Percentiles rank a stretch among this genome's conserved stretches.
Conservation (phyloP, 345 rosid species). For the Moricandia moricandioides region DNA sequence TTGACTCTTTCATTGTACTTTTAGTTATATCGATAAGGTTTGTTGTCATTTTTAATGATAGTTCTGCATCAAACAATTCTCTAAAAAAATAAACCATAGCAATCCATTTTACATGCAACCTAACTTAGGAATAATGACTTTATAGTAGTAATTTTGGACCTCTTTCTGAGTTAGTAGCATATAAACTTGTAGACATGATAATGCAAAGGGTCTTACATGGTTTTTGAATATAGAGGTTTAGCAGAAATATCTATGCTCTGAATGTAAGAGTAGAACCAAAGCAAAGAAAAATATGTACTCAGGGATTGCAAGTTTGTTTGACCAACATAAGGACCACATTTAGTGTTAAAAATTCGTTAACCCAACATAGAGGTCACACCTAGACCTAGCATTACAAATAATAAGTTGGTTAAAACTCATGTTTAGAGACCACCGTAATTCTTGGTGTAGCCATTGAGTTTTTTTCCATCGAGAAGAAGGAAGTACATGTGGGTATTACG, state of each 20-base stretch:
- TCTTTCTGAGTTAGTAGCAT: background rate
- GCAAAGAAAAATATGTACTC: no score
- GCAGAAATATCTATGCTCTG: no score
- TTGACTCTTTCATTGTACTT: background rate
- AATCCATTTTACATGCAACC: background rate
- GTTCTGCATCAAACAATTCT: background rate
- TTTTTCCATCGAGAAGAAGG: background rate
- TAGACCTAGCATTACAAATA: background rate
- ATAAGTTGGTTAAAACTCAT: background rate
- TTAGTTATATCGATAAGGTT: no score
- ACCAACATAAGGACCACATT: background rate
- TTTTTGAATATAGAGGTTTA: background rate
- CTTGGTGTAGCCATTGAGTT: background rate
- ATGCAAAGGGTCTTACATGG: background rate
- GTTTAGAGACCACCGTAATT: background rate
- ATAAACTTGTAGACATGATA: background rate
- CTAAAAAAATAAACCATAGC: background rate
- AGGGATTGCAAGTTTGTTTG: no score
- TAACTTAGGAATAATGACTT: background rate
- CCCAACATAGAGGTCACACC: background rate
- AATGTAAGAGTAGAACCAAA: no score
- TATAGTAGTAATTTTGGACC: background rate
- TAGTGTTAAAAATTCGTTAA: background rate
- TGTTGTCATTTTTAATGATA: no score
- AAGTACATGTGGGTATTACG: background rate